These are phyloP conservation scores for Globisporangium spiculum DNA, from an alignment of 352 stramenopile species.

Conservation along the genomic window DNA sequence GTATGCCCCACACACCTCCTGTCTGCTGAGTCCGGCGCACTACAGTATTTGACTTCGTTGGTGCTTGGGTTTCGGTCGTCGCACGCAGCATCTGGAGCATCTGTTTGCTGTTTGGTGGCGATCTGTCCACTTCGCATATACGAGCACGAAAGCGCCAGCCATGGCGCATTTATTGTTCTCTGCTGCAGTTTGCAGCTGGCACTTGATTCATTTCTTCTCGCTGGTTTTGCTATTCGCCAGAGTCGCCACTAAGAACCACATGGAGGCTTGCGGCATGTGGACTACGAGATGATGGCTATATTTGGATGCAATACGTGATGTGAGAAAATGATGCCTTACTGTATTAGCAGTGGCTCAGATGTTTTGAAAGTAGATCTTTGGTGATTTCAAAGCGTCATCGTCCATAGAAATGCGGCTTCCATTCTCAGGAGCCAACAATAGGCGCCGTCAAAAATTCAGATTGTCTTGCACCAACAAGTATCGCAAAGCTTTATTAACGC, in stretches of 20 bases:
- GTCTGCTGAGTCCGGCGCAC: not conserved
- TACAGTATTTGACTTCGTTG: not conserved
- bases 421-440: too few relatives aligned
- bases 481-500: too few relatives aligned
- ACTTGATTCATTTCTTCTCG: constrained; percentile 2
- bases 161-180: not conserved
- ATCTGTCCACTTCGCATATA: constrained; percentile 10
- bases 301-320: not conserved
- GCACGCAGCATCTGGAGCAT: not conserved
- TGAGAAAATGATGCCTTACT: too few relatives aligned
- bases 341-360: not conserved
- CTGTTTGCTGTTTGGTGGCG: not conserved
- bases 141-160: not conserved
- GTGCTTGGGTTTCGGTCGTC: constrained; percentile 1
- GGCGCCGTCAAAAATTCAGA: too few relatives aligned
- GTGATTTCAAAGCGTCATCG: too few relatives aligned
- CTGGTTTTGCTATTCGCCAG: not conserved
- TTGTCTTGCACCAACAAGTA: too few relatives aligned
- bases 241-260: not conserved
- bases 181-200: not conserved
- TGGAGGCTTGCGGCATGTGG: not conserved
- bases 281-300: not conserved
- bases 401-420: too few relatives aligned
- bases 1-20: too few relatives aligned
- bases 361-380: not conserved